These are phyloP conservation scores for Sambucus nigra DNA, from an alignment of 129 eudicot species.

Conservation along the genomic window DNA sequence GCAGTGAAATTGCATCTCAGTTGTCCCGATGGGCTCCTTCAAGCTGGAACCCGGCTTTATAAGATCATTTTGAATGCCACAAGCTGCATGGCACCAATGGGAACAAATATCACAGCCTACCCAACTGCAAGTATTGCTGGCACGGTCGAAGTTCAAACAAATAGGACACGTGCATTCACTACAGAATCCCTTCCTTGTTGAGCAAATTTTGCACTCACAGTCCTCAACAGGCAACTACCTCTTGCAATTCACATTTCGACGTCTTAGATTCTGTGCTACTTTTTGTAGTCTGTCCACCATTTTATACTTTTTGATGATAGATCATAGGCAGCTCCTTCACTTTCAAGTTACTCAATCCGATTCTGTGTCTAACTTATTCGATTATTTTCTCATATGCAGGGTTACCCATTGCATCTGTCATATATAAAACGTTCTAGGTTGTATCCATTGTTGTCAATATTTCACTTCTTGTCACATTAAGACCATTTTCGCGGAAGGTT, in stretches of 20 bases:
- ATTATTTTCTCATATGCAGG: too few species aligned
- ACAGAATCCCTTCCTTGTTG: slow-evolving; percentile 74
- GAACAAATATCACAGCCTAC: slow-evolving; percentile 90
- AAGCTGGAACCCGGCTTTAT: slow-evolving; percentile 67
- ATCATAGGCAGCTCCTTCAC: too few species aligned
- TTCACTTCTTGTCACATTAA: too few species aligned
- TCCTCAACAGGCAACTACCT: slow-evolving; percentile 70
- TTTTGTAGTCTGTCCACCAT: too few species aligned
- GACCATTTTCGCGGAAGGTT: too few species aligned
- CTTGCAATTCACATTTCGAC: slow-evolving; percentile 68
- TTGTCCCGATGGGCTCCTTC: slow-evolving; percentile 52
- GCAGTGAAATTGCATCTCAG: slow-evolving; percentile 84
- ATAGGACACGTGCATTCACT: slow-evolving; percentile 92
- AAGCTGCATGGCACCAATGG: slow-evolving; percentile 88
- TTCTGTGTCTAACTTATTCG: too few species aligned
- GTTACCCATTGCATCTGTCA: too few species aligned
- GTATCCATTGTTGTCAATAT: too few species aligned
- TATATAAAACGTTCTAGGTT: too few species aligned
- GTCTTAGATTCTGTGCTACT: too few species aligned
- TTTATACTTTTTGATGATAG: too few species aligned
- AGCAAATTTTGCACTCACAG: slow-evolving; percentile 93
- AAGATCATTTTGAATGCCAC: slow-evolving; percentile 57
- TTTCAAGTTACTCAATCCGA: too few species aligned
- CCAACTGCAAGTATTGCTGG: slow-evolving; percentile 89
- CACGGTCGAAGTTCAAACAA: slow-evolving; percentile 77